These are phyloP conservation scores for Aegilops umbellulata DNA, from an alignment of 176 grass and related monocot species.

Conservation along the genomic window DNA sequence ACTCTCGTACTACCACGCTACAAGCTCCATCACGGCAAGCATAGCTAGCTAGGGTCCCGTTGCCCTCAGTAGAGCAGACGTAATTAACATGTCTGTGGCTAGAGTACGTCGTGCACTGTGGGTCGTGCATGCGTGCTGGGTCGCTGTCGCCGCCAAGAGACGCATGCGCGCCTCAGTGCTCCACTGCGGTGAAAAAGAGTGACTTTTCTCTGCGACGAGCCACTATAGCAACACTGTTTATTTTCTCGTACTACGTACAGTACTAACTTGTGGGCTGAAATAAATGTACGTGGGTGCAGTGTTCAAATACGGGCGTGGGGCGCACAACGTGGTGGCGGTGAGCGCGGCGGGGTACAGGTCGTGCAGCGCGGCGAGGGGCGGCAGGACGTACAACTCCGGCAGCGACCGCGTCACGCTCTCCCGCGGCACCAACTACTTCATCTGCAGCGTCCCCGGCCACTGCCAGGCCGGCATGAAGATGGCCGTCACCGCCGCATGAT, in stretches of 20 bases:
- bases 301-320: conserved; percentile 68
- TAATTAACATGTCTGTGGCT: neutral
- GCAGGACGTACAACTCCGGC: conserved; percentile 46
- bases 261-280: too few species aligned
- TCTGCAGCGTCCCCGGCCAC: conserved; percentile 75
- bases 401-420: conserved; percentile 76
- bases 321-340: conserved; percentile 78
- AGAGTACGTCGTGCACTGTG: neutral
- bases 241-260: too few species aligned
- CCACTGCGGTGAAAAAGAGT: neutral
- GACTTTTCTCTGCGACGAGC: neutral
- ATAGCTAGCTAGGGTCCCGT: neutral
- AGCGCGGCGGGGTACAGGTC: conserved; percentile 50
- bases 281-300: conserved; percentile 22
- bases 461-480: conserved; percentile 87
- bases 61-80: neutral
- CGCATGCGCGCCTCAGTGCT: neutral
- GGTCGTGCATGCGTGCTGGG: neutral
- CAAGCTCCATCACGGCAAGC: neutral
- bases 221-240: too few species aligned
- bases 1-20: neutral
- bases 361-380: conserved; percentile 43
- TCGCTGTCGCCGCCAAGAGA: neutral
- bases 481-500: conserved; percentile 62
- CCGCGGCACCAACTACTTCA: conserved; percentile 80